Percentiles rank a stretch among this genome's conserved stretches.
These are phyloP conservation scores for Phoma sp. DNA, from an alignment of 2,329 filamentous ascomycete genomes.

Conservation along the genomic window DNA sequence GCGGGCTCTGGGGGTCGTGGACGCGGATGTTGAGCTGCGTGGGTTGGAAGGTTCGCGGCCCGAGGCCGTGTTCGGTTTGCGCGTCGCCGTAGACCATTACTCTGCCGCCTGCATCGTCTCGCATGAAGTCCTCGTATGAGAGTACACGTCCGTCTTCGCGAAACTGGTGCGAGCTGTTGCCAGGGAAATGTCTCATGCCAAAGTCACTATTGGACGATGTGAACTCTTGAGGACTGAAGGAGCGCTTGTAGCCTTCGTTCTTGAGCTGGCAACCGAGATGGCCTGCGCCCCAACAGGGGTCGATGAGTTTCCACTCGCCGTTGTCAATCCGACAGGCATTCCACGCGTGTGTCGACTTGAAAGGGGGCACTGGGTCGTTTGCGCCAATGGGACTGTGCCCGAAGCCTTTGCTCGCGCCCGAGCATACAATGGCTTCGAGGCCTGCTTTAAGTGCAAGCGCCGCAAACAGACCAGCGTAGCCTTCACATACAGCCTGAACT, in stretches of 20 bases:
- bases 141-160: conserved; percentile 71
- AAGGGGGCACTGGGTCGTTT: conserved; percentile 70
- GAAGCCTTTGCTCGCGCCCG: conserved; percentile 86
- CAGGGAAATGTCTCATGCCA: conserved; percentile 79
- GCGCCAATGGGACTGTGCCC: conserved; percentile 69
- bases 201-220: conserved; percentile 78
- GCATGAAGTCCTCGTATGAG: conserved; percentile 83
- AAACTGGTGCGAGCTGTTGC: conserved; percentile 72
- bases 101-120: conserved; percentile 59
- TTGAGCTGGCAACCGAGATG: conserved; percentile 54
- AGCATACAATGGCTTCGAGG: conserved; percentile 75
- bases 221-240: conserved; percentile 67
- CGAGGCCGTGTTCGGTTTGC: conserved; percentile 59
- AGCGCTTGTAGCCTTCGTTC: conserved; percentile 63
- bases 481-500: conserved; percentile 77
- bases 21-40: conserved; percentile 65
- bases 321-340: conserved; percentile 88
- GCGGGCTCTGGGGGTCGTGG: conserved; percentile 52
- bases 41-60: conserved; percentile 67
- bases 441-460: conserved; percentile 80
- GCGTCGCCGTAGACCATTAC: conserved; percentile 56
- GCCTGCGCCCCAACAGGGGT: conserved; percentile 93
- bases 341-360: conserved; percentile 79
- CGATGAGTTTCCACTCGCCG: conserved; percentile 88
- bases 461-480: conserved; percentile 84